phyloP scores from a whole-genome alignment of 345 rosid species.

The Salix koriyanagi region DNA sequence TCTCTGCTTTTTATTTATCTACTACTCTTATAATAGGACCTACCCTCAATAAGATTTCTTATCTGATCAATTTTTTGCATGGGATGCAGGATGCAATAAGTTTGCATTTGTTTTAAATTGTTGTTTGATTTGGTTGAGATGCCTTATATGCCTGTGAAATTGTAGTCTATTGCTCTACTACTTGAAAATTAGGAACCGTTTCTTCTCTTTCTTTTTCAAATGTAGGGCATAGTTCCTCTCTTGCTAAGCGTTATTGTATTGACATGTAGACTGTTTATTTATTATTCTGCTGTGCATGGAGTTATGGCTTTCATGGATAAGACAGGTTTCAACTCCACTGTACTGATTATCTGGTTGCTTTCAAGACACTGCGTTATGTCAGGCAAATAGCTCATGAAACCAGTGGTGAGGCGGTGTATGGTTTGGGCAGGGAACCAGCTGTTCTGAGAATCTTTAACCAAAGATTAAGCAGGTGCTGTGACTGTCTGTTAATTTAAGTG shows the following conservation, averaged over 20 bases:
- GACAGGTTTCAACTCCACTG: not conserved
- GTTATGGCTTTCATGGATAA: not conserved
- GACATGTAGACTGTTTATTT: not conserved
- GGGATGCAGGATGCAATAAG: not conserved
- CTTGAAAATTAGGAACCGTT: not conserved
- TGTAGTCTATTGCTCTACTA: not conserved
- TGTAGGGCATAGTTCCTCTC: not conserved
- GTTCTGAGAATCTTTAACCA: slow-evolving; percentile 94
- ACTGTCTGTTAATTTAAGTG: not conserved
- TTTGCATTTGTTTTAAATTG: not conserved
- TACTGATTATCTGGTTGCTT: slow-evolving; percentile 21
- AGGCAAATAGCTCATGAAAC: slow-evolving; percentile 95
- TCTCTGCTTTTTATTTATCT: not conserved
- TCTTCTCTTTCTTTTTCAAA: too few relatives aligned
- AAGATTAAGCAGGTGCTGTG: slow-evolving; percentile 75
- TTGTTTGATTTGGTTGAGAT: not conserved
- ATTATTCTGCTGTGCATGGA: not conserved
- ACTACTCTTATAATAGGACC: not conserved
- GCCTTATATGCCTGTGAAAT: not conserved
- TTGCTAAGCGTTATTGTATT: not conserved
- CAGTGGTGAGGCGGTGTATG: slow-evolving; percentile 92
- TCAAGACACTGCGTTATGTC: slow-evolving; percentile 73
- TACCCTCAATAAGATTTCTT: not conserved
- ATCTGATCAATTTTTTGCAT: not conserved
- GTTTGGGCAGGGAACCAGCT: slow-evolving; percentile 93